These are phyloP conservation scores for Globomyces pollinis-pini DNA, from an alignment of 192 early-diverging fungal genomes.

Conservation along the genomic window DNA sequence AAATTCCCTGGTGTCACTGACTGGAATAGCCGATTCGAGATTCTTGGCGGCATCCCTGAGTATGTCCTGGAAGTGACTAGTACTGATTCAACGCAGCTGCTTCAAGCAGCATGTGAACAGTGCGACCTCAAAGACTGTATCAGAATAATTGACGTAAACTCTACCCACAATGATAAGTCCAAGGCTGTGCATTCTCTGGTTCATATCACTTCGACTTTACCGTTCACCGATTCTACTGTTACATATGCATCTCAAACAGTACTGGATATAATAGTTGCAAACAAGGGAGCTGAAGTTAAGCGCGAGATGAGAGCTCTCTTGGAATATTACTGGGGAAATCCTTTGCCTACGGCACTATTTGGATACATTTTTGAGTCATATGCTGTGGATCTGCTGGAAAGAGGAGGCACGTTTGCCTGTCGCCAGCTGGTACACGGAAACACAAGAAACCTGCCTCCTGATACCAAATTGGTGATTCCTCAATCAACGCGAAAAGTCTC, in stretches of 20 bases:
- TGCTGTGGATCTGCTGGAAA: constrained; percentile 13
- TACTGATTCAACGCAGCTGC: background rate
- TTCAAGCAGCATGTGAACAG: constrained; percentile 9
- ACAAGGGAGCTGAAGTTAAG: constrained; percentile 9
- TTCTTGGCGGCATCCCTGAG: constrained; percentile 10
- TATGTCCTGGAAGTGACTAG: constrained; percentile 12
- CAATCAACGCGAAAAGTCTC: constrained; percentile 5
- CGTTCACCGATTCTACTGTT: constrained; percentile 13
- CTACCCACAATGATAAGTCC: constrained; percentile 6
- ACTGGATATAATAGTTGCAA: constrained; percentile 11
- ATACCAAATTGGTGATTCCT: constrained; percentile 8
- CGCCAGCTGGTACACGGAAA: constrained; percentile 17
- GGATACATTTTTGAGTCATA: constrained; percentile 16
- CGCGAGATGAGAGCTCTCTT: constrained; percentile 11
- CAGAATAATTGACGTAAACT: constrained; percentile 6
- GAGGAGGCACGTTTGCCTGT: constrained; percentile 10
- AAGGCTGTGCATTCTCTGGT: constrained; percentile 15
- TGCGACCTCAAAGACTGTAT: constrained; percentile 15
- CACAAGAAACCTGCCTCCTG: background rate
- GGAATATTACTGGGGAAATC: constrained; percentile 7
- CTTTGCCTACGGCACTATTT: constrained; percentile 9
- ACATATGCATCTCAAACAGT: constrained; percentile 12
- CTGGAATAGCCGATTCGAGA: constrained; percentile 8
- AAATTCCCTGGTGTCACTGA: background rate
- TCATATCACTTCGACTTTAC: constrained; percentile 10